Conservation (phyloP, 495 filamentous ascomycete species). For the Xylaria grammica region DNA sequence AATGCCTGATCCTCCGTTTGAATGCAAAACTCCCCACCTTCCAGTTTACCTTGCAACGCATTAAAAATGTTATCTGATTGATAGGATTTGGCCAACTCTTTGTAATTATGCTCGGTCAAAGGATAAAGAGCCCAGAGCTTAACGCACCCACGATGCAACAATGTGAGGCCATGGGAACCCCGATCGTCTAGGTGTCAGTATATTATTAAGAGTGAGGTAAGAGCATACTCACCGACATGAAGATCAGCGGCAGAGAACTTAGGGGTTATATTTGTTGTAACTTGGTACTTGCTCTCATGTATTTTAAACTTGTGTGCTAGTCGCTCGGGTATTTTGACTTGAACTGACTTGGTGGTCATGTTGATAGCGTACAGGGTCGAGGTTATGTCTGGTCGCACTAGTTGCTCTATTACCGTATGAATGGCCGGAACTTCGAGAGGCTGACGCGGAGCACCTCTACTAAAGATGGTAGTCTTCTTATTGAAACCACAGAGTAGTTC, state of each 20-base stretch:
- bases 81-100: neutral
- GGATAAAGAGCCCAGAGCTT: constrained; percentile 6
- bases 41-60: neutral
- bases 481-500: neutral
- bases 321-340: neutral
- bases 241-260: too few relatives aligned
- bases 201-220: neutral
- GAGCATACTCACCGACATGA: too few relatives aligned
- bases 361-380: neutral
- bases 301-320: neutral
- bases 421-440: neutral
- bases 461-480: neutral
- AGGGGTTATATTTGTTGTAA: too few relatives aligned
- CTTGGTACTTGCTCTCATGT: neutral
- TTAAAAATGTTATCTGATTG: neutral
- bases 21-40: neutral
- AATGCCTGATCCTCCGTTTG: neutral
- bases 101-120: neutral
- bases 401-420: too few relatives aligned
- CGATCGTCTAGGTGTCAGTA: neutral
- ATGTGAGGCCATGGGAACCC: neutral
- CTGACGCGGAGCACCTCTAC: neutral
- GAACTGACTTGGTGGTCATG: neutral
- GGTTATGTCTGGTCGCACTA: neutral
- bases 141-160: neutral